These are phyloP conservation scores for Fusarium marasasianum DNA, from an alignment of 2,329 filamentous ascomycete species.

Conservation along the genomic window DNA sequence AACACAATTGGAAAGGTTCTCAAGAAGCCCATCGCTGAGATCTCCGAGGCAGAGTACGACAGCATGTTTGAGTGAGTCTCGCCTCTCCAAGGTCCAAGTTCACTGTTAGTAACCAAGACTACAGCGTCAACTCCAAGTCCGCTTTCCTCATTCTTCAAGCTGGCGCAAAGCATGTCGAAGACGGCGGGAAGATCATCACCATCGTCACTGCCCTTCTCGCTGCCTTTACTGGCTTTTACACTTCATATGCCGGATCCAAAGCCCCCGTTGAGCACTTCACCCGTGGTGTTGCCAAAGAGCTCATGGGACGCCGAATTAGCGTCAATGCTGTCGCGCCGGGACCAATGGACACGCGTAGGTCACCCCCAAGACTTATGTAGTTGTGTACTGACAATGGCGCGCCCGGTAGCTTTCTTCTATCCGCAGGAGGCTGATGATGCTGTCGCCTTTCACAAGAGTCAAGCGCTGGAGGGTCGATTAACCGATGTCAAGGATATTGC, in stretches of 20 bases:
- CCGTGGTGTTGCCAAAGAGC: neutral
- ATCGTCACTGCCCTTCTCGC: neutral
- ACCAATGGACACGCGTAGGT: neutral
- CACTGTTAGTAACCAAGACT: fast-evolving
- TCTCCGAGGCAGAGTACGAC: neutral
- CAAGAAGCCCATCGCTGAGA: neutral
- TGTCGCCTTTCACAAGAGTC: neutral
- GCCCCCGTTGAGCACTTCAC: neutral
- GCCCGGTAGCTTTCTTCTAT: neutral
- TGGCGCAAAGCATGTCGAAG: neutral
- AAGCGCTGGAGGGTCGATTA: neutral
- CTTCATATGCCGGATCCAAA: neutral
- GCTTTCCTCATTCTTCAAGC: neutral
- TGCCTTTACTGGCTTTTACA: neutral
- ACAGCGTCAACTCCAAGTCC: neutral
- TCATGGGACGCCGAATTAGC: neutral
- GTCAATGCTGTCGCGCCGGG: neutral
- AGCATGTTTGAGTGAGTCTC: neutral
- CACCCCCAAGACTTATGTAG: fast-evolving
- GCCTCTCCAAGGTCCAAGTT: fast-evolving
- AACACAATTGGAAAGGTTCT: neutral
- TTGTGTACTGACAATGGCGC: fast-evolving
- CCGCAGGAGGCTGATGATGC: neutral
- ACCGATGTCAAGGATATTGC: neutral
- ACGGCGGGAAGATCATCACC: neutral